Base-by-base conservation (phyloP, 768 basidiomycete genomes). In the Rhodosporidiobolus odoratus region DNA sequence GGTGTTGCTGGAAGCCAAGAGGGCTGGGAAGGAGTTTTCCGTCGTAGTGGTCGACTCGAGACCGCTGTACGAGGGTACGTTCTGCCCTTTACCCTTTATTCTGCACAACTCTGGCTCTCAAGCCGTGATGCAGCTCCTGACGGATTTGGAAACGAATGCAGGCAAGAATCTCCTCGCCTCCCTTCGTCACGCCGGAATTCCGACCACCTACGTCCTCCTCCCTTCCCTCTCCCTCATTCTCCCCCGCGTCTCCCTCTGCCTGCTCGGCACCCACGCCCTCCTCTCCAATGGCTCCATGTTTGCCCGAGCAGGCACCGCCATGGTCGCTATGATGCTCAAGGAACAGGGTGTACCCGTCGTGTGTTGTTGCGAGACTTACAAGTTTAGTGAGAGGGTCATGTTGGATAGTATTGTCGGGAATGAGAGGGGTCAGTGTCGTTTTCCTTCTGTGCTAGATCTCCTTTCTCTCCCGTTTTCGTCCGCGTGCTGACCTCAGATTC, bases 351-450 rank as follows among this genome's bases (percentile, higher is more conserved):
- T 97, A 0, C 95, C 96, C 8, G 93, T 98, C 12, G 86, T 99
- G 43, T 92, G 96, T 34, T 97, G 93, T 73, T 96, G 94, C 76
- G 96, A 98, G 81, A 99, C 96, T 7, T 98, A 98, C 82, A 99
- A 99, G 80, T 98, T 94, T 77, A 90, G 90, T 25, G 95, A 98
- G 75, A 86, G 87, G 41, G 88, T 98, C 37, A 88, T 90, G 79
- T 83, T 98, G 64, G 96, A 99, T 79, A 89, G 89, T 27, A 93
- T 99, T 75, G 92, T 90, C 53, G 92, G 91, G 80, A 99, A 99
- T 77, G 96, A 99, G 80, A 82, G 97, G 48, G 96, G 95, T 91
- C 74, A 78, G 85, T 76, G 13, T 30, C 37, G 47, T 61, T 52
- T 13, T 32, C 21, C 27, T 10, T 70, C 21, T 9, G 27, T 50